Evolutionary conservation across 2,329 filamentous ascomycete species (phyloP).

Genomic region (Talaromyces funiculosus): DNA sequence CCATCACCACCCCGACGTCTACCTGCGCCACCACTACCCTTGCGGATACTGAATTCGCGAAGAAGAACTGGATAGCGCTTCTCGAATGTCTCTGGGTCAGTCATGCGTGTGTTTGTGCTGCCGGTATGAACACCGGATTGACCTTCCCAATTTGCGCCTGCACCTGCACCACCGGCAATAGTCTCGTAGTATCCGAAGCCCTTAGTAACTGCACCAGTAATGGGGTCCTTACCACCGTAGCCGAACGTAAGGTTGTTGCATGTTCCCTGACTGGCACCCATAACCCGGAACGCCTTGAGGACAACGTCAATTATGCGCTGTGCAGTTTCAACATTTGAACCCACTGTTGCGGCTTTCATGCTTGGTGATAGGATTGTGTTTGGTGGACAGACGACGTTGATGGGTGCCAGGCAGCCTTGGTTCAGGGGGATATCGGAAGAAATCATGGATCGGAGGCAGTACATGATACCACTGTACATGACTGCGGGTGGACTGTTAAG

Average conservation of each 20-base stretch:
- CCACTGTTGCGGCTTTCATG: constrained; percentile 72
- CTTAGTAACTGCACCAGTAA: constrained; percentile 52
- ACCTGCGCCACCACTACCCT: constrained; percentile 61
- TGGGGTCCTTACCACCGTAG: constrained; percentile 62
- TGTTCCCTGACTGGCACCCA: constrained; percentile 72
- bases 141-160: constrained; percentile 69
- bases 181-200: constrained; percentile 88
- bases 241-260: constrained; percentile 84
- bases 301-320: constrained; percentile 81
- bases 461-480: constrained; percentile 79
- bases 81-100: constrained; percentile 77
- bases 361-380: constrained; percentile 69
- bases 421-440: constrained; percentile 78
- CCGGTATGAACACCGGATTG: constrained; percentile 73
- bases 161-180: constrained; percentile 73
- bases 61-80: constrained; percentile 71
- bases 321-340: constrained; percentile 72
- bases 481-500: constrained; percentile 78
- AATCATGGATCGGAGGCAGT: constrained; percentile 75
- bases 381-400: constrained; percentile 65
- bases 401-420: constrained; percentile 74
- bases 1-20: constrained; percentile 68
- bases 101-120: constrained; percentile 86
- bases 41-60: constrained; percentile 63
- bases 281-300: constrained; percentile 71